Conservation (phyloP, 108 stramenopile species). For the Skeletonema grethae region DNA sequence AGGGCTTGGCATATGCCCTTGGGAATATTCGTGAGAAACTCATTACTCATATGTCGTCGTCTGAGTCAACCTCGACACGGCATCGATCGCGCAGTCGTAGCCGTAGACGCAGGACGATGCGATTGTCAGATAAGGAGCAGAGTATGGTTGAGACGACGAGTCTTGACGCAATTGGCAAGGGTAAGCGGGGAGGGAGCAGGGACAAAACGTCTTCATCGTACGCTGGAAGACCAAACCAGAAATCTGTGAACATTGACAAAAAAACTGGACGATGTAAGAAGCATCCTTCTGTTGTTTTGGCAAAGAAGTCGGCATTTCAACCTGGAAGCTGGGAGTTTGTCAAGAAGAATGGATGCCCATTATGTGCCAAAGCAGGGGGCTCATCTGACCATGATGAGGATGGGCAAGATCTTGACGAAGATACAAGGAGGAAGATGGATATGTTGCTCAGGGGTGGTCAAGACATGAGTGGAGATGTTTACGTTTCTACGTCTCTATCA, state of each 20-base stretch:
- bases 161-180: neutral
- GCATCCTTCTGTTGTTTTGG: conserved; percentile 8
- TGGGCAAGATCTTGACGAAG: neutral
- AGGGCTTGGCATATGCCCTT: too few relatives aligned
- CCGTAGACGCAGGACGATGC: neutral
- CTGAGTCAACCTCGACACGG: neutral
- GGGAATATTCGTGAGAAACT: too few relatives aligned
- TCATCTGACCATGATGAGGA: neutral
- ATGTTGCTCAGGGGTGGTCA: too few relatives aligned
- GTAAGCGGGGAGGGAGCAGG: neutral
- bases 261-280: conserved; percentile 16
- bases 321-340: neutral
- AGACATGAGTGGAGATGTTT: neutral
- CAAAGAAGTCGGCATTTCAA: conserved; percentile 4
- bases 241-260: neutral
- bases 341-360: conserved; percentile 6
- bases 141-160: neutral
- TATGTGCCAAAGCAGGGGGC: neutral
- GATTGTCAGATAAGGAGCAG: neutral
- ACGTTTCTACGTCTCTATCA: neutral
- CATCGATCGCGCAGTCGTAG: neutral
- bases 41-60: too few relatives aligned
- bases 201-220: neutral
- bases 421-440: conserved; percentile 6
- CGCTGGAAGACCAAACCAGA: neutral